Evolutionary conservation across 2,329 filamentous ascomycete genomes (phyloP).

Genomic region (Colletotrichum karsti): DNA sequence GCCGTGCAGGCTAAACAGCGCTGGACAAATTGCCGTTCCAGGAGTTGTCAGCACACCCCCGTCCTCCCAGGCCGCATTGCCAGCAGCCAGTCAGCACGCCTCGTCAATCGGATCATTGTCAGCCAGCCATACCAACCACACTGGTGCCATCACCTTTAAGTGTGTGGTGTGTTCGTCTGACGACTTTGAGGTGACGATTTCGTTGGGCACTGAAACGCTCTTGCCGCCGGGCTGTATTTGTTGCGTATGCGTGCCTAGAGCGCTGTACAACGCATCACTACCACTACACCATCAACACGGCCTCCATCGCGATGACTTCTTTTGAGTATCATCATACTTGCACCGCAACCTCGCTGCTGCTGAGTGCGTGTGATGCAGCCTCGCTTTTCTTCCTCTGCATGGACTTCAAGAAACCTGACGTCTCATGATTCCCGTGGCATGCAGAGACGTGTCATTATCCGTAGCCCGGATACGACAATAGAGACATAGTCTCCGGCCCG

Average conservation of each 20-base stretch:
- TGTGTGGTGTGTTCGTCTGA: conserved; percentile 42
- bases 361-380: background rate
- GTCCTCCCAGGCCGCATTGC: conserved; percentile 30
- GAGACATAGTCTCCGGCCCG: background rate
- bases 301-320: background rate
- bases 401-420: background rate
- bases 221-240: conserved; percentile 50
- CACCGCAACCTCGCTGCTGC: background rate
- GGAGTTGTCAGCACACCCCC: background rate
- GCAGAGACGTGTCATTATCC: background rate
- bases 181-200: conserved; percentile 41
- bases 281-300: conserved; percentile 3
- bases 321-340: background rate
- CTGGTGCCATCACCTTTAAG: conserved; percentile 1
- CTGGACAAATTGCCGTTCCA: background rate
- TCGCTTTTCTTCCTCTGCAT: background rate
- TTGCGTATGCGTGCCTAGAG: conserved; percentile 29
- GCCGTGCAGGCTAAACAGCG: background rate
- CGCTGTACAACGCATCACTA: conserved; percentile 57
- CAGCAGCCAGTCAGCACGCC: conserved; percentile 27
- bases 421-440: background rate
- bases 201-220: conserved; percentile 59
- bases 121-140: conserved; percentile 20
- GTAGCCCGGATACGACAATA: background rate
- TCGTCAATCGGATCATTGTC: conserved; percentile 24